phyloP scores from a whole-genome alignment of 1,284 basidiomycete genomes.

The Cryptococcus sp. region DNA sequence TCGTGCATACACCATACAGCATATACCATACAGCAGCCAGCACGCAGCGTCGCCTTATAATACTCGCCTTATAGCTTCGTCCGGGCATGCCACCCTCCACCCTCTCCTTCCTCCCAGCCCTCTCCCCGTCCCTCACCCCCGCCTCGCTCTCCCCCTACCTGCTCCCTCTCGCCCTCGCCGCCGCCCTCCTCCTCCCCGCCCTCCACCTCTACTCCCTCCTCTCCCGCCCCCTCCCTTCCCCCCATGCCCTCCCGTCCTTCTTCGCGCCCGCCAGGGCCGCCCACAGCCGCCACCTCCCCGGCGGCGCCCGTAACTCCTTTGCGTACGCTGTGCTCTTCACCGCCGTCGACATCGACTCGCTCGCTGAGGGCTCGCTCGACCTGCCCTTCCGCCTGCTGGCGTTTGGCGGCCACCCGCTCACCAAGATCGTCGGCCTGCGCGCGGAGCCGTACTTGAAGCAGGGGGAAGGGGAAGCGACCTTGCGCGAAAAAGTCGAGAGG shows the following conservation, averaged over 20 bases:
- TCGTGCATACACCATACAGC: too few relatives aligned
- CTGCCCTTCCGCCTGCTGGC: constrained; percentile 38
- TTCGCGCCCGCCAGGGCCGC: constrained; percentile 23
- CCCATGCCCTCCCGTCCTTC: constrained; percentile 18
- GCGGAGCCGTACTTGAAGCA: constrained; percentile 55
- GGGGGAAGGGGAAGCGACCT: constrained; percentile 36
- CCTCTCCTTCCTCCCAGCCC: neutral
- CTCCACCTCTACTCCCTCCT: constrained; percentile 10
- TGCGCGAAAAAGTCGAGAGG: constrained; percentile 22
- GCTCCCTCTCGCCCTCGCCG: constrained; percentile 4
- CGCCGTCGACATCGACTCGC: constrained; percentile 58
- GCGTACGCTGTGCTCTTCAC: constrained; percentile 64
- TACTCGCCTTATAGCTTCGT: too few relatives aligned
- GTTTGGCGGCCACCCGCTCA: constrained; percentile 23
- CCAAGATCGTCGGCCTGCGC: constrained; percentile 54
- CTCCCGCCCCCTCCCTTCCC: constrained; percentile 2
- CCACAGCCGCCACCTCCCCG: constrained; percentile 24
- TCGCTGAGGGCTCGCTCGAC: constrained; percentile 56
- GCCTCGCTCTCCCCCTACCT: constrained; percentile 2
- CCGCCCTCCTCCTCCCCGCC: constrained; percentile 3
- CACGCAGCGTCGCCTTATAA: too few relatives aligned
- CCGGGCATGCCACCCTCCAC: neutral
- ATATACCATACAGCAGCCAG: too few relatives aligned
- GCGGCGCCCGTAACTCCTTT: constrained; percentile 21
- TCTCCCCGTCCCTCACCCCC: constrained; percentile 4